phyloP scores from a whole-genome alignment of 2,329 filamentous ascomycete genomes.

The Microcyclospora tardicrescens region DNA sequence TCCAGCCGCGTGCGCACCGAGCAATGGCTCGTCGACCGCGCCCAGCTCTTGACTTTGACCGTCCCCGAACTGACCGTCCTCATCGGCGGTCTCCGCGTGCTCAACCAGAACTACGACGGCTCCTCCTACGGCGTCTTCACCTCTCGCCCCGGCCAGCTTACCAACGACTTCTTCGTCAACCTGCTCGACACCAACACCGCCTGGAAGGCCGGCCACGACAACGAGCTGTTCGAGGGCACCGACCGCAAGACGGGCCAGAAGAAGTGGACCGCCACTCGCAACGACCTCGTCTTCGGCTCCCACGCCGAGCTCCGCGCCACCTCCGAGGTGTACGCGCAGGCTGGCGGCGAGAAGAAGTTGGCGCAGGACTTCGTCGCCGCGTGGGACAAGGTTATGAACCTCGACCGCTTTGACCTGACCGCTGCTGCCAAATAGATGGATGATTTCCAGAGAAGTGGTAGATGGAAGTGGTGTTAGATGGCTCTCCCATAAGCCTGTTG shows the following conservation, averaged over 20 bases:
- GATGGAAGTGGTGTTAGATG: too few species aligned
- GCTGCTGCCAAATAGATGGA: too few species aligned
- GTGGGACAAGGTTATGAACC: constrained; percentile 64
- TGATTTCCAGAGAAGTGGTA: too few species aligned
- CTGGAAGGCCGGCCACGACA: constrained; percentile 46
- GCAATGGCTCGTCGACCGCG: constrained; percentile 58
- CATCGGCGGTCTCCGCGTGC: constrained; percentile 56
- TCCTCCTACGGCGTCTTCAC: constrained; percentile 57
- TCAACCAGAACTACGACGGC: constrained; percentile 60
- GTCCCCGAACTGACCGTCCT: constrained; percentile 59
- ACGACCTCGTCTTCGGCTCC: constrained; percentile 59
- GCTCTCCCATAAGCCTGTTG: too few species aligned
- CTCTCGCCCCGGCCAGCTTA: constrained; percentile 51
- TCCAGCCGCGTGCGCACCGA: constrained; percentile 50
- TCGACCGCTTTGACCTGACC: constrained; percentile 53
- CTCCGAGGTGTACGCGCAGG: constrained; percentile 54
- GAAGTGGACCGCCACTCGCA: constrained; percentile 58
- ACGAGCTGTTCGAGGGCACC: constrained; percentile 48
- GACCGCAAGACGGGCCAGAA: constrained; percentile 52
- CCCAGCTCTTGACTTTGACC: constrained; percentile 56
- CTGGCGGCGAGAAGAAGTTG: constrained; percentile 50
- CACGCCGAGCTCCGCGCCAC: constrained; percentile 61
- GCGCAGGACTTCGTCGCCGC: constrained; percentile 57
- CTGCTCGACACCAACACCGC: constrained; percentile 53
- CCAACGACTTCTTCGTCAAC: constrained; percentile 74